Conservation (phyloP, 306 rosid species). For the Dalbergia oliveri region DNA sequence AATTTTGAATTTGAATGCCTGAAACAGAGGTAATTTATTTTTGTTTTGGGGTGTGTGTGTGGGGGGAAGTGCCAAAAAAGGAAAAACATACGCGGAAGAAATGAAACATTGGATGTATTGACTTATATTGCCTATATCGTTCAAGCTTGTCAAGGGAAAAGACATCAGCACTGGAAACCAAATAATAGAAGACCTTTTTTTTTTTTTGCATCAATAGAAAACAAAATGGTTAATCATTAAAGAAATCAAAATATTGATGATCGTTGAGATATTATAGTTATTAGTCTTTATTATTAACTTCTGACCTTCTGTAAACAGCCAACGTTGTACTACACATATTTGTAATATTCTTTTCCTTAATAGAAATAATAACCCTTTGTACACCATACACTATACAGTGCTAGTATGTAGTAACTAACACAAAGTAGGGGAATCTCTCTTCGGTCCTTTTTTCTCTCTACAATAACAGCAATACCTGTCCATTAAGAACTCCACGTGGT, state of each 20-base stretch:
- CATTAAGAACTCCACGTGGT: slow-evolving; percentile 71
- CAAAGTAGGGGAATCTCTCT: neutral
- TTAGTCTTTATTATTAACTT: neutral
- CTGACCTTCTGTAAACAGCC: neutral
- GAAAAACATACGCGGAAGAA: neutral
- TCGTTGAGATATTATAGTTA: slow-evolving; percentile 1
- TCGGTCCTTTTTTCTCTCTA: neutral
- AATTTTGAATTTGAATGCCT: slow-evolving; percentile 8
- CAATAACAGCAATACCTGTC: slow-evolving; percentile 71
- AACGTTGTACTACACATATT: neutral
- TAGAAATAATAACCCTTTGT: slow-evolving; percentile 5
- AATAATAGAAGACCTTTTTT: neutral
- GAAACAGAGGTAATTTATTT: slow-evolving; percentile 32
- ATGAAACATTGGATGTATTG: slow-evolving; percentile 27
- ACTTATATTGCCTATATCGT: neutral
- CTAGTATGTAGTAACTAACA: slow-evolving; percentile 25
- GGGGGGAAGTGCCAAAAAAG: too few relatives aligned
- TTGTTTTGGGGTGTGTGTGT: neutral
- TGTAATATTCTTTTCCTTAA: slow-evolving; percentile 1
- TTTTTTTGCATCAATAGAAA: too few relatives aligned
- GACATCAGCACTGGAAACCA: slow-evolving; percentile 18
- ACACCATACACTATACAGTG: slow-evolving; percentile 1
- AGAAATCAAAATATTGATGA: slow-evolving; percentile 5
- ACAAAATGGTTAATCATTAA: slow-evolving; percentile 13
- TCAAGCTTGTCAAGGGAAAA: neutral